Evolutionary conservation across 176 grass and related monocot genomes (phyloP).

Genomic region (Secale cereale): DNA sequence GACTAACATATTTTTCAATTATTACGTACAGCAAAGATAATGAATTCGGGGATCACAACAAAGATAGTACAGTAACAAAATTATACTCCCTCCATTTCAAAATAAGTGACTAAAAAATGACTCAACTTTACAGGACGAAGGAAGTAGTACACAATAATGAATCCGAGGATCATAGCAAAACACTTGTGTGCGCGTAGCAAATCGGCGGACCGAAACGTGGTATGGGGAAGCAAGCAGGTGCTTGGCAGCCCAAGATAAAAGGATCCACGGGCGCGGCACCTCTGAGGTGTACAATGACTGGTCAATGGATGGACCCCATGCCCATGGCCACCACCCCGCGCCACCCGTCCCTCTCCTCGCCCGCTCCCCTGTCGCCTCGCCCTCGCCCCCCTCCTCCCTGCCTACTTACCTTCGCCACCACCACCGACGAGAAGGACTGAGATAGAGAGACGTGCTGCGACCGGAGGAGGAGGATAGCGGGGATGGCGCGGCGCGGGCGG

Average conservation of each 20-base stretch:
- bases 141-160: too few species aligned
- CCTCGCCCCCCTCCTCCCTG: too few species aligned
- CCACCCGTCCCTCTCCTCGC: neutral
- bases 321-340: neutral
- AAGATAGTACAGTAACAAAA: too few species aligned
- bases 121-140: too few species aligned
- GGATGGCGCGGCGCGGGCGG: conserved; percentile 39
- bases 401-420: neutral
- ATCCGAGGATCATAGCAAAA: too few species aligned
- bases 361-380: neutral
- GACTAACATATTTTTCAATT: too few species aligned
- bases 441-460: neutral
- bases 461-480: neutral
- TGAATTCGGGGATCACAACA: too few species aligned
- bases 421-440: neutral
- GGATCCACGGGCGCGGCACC: neutral
- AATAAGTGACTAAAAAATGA: too few species aligned
- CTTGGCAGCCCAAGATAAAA: conserved; percentile 3
- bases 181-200: too few species aligned
- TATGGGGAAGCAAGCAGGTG: neutral
- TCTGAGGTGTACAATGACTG: conserved; percentile 5
- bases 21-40: too few species aligned
- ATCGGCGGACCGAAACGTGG: too few species aligned
- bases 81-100: too few species aligned
- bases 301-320: neutral